Percentiles rank a stretch among this genome's conserved stretches.
phyloP scores from a whole-genome alignment of 768 basidiomycete species.

The Leccinum sublutescens region DNA sequence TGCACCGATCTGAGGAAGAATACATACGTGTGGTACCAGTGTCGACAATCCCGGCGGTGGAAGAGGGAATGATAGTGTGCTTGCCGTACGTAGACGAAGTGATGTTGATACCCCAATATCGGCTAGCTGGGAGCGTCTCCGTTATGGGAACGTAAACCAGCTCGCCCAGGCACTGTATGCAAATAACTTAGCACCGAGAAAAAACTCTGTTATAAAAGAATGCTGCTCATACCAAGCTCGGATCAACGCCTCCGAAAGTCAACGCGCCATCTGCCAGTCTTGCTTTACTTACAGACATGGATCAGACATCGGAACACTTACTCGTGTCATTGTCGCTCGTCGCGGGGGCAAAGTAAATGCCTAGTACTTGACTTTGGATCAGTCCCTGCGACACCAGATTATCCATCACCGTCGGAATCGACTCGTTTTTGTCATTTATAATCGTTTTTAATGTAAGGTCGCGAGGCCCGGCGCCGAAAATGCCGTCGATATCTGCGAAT shows the following conservation, averaged over 20 bases:
- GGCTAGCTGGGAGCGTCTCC: too few relatives aligned
- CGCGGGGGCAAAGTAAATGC: neutral
- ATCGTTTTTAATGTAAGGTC: constrained; percentile 11
- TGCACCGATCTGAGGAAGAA: neutral
- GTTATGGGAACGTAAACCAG: constrained; percentile 3
- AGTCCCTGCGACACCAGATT: constrained; percentile 19
- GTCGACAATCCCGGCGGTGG: neutral
- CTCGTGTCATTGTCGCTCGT: neutral
- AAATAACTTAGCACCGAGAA: neutral
- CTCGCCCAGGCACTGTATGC: constrained; percentile 19
- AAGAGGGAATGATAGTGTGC: constrained; percentile 11
- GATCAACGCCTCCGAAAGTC: neutral
- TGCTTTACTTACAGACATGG: neutral
- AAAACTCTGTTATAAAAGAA: neutral
- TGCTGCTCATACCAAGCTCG: neutral
- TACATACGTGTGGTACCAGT: too few relatives aligned
- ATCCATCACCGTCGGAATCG: constrained; percentile 23
- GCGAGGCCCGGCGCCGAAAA: constrained; percentile 24
- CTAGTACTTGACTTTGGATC: constrained; percentile 14
- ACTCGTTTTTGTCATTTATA: neutral
- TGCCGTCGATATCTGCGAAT: constrained; percentile 25
- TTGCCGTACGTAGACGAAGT: constrained; percentile 9
- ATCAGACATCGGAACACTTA: neutral
- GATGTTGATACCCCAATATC: too few relatives aligned
- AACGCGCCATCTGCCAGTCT: neutral